A percentile compares a stretch with the other conserved stretches of the same genome.
Evolutionary conservation across 2,329 filamentous ascomycete genomes (phyloP).

Genomic region (Diaporthe nobilis): DNA sequence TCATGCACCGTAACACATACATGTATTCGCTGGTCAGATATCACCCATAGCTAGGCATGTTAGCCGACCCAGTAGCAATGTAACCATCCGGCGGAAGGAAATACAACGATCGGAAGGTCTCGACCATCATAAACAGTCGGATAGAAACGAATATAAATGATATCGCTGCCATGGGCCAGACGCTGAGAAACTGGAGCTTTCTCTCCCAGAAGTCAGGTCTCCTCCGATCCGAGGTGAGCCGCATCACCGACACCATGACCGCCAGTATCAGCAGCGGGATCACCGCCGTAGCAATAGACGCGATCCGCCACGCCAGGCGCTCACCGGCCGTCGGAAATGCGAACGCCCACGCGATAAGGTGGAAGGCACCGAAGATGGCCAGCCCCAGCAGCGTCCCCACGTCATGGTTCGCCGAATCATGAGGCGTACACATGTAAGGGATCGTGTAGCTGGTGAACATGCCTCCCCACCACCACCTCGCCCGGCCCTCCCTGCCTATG

Average conservation of each 20-base stretch:
- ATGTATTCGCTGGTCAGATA: neutral
- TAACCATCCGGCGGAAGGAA: neutral
- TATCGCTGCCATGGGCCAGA: neutral
- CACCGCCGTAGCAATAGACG: neutral
- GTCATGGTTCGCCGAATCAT: neutral
- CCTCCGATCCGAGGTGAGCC: neutral
- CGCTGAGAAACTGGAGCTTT: neutral
- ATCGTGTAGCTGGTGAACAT: neutral
- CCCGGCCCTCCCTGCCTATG: neutral
- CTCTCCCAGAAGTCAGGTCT: neutral
- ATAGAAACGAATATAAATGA: neutral
- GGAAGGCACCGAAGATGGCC: neutral
- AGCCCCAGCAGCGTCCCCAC: neutral
- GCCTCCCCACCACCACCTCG: neutral
- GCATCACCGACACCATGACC: neutral
- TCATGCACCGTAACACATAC: neutral
- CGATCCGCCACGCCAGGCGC: neutral
- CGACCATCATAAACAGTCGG: neutral
- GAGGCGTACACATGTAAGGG: neutral
- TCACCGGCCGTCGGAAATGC: neutral
- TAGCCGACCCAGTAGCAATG: neutral
- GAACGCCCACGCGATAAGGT: neutral
- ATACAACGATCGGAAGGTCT: neutral
- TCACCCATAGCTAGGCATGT: neutral
- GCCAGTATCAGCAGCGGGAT: neutral